A percentile compares a stretch with the other conserved stretches of the same genome.
Evolutionary conservation across 2,329 filamentous ascomycete genomes (phyloP).

Genomic region (Cyphellophora attinorum): DNA sequence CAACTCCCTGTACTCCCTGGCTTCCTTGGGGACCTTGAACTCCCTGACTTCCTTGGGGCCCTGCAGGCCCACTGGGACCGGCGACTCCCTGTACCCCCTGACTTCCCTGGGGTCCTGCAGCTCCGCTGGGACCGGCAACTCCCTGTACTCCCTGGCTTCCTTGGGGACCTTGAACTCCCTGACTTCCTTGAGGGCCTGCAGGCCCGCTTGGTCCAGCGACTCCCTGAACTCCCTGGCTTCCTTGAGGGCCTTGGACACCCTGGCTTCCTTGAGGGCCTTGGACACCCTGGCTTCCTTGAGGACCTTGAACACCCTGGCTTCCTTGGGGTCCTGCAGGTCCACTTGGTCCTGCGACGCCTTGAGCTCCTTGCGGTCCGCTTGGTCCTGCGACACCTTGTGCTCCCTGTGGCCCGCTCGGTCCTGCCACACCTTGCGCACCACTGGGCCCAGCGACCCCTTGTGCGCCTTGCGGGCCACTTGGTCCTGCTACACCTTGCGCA

Average conservation of each 20-base stretch:
- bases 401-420: not conserved
- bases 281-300: constrained; percentile 2
- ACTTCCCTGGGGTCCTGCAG: not conserved
- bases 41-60: not conserved
- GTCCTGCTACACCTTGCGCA: not conserved
- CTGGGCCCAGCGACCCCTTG: too few relatives aligned
- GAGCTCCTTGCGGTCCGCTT: not conserved
- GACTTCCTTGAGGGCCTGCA: not conserved
- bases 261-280: constrained; percentile 1
- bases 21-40: too few relatives aligned
- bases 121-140: not conserved
- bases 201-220: not conserved
- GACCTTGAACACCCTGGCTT: constrained; percentile 2
- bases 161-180: not conserved
- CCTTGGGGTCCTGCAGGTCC: constrained; percentile 1
- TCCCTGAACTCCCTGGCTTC: too few relatives aligned
- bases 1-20: too few relatives aligned
- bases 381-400: not conserved
- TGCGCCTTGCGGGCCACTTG: not conserved
- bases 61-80: not conserved
- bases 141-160: not conserved
- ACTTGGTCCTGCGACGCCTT: too few relatives aligned
- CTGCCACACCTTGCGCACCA: not conserved
- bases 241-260: too few relatives aligned
- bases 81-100: not conserved